Percentiles rank a stretch among this genome's conserved stretches.
These are phyloP conservation scores for Claviceps humidiphila DNA, from an alignment of 2,329 filamentous ascomycete species.

Conservation along the genomic window DNA sequence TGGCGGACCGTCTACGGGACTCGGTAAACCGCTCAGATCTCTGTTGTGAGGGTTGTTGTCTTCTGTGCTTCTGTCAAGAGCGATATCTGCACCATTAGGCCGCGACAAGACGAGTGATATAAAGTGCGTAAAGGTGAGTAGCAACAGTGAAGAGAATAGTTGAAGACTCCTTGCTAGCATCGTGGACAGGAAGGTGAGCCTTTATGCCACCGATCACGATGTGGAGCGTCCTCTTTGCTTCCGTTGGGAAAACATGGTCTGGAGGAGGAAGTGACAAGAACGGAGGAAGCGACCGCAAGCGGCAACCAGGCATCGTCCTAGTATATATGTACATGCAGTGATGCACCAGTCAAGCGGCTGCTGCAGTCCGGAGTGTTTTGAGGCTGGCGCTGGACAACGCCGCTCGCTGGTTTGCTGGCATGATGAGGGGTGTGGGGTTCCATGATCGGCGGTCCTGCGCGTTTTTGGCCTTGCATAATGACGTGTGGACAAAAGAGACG, in stretches of 20 bases:
- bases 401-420: slow-evolving; percentile 4
- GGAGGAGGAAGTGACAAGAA: slow-evolving; percentile 32
- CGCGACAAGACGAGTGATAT: slow-evolving; percentile 15
- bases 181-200: slow-evolving; percentile 20
- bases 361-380: slow-evolving; percentile 33
- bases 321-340: slow-evolving; percentile 13
- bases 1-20: slow-evolving; percentile 46
- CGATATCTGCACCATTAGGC: slow-evolving; percentile 3
- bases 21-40: slow-evolving; percentile 32
- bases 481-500: background rate
- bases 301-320: slow-evolving; percentile 29
- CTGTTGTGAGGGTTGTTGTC: slow-evolving; percentile 29
- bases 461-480: slow-evolving; percentile 3
- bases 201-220: slow-evolving; percentile 20
- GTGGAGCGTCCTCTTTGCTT: slow-evolving; percentile 30
- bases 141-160: slow-evolving; percentile 11
- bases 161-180: slow-evolving; percentile 25
- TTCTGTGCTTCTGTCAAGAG: slow-evolving; percentile 9
- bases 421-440: background rate
- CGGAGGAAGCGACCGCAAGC: slow-evolving; percentile 3
- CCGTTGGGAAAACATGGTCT: slow-evolving; percentile 35
- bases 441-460: background rate
- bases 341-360: slow-evolving; percentile 32
- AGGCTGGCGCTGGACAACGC: slow-evolving; percentile 2
- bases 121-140: slow-evolving; percentile 16